A percentile compares a stretch with the other conserved stretches of the same genome.
Conservation (phyloP, 1,284 basidiomycete species). For the Pseudozyma tsukubaensis region DNA sequence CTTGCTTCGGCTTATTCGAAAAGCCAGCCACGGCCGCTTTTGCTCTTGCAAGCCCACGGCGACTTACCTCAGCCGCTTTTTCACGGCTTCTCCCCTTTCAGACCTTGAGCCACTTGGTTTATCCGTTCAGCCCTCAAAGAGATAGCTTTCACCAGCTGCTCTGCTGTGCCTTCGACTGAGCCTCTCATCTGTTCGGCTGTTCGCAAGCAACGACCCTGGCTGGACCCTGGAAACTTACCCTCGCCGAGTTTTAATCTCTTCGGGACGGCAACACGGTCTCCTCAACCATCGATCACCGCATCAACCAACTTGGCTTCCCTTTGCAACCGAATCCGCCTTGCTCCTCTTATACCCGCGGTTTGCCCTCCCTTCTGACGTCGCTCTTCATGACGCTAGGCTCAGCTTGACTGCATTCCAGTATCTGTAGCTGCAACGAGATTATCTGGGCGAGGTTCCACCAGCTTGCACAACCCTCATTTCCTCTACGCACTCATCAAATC, state of each 20-base stretch:
- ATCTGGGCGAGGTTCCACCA: constrained; percentile 3
- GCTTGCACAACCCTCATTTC: not conserved
- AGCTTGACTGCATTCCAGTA: not conserved
- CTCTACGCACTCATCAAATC: too few species aligned
- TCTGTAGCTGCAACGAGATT: not conserved
- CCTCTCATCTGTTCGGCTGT: too few species aligned
- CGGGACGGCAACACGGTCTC: constrained; percentile 2
- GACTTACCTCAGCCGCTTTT: constrained; percentile 4
- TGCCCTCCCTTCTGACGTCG: not conserved
- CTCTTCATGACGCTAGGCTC: not conserved
- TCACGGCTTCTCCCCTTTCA: not conserved
- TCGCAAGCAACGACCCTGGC: too few species aligned
- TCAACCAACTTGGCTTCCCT: not conserved
- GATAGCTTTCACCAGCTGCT: not conserved
- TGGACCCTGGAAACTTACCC: too few species aligned
- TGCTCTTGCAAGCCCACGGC: not conserved
- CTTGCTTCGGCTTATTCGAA: too few species aligned
- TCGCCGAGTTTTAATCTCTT: too few species aligned
- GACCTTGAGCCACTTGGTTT: not conserved
- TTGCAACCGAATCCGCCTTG: constrained; percentile 1
- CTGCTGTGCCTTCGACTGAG: not conserved
- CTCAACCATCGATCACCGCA: not conserved
- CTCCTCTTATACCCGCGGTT: not conserved
- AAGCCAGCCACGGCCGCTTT: too few species aligned
- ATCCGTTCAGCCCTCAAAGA: too few species aligned